These are phyloP conservation scores for Miamiensis avidus DNA, from an alignment of 169 alveolate species.

Conservation along the genomic window DNA sequence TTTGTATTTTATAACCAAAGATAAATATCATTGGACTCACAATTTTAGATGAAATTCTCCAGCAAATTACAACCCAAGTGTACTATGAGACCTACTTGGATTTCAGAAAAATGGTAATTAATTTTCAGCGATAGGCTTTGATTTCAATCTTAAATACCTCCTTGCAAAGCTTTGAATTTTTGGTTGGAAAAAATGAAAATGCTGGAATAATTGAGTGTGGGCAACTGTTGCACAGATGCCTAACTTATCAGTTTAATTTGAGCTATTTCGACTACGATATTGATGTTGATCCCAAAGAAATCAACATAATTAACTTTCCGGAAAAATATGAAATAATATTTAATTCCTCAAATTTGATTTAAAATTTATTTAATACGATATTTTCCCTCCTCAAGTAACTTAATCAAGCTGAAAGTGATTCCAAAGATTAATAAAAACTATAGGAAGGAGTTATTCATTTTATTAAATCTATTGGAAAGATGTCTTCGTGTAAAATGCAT, in stretches of 20 bases:
- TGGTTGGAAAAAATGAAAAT: not conserved
- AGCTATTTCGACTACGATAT: not conserved
- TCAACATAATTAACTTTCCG: not conserved
- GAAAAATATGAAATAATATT: not conserved
- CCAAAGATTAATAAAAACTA: too few species aligned
- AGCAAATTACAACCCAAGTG: not conserved
- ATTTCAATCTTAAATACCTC: not conserved
- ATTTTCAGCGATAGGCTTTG: not conserved
- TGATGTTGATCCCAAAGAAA: not conserved
- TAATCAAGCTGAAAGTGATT: not conserved
- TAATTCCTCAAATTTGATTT: too few species aligned
- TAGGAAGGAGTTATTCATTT: not conserved
- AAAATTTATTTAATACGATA: not conserved
- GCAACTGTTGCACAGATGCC: not conserved
- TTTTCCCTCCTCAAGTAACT: not conserved
- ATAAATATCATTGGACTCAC: not conserved
- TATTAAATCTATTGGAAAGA: not conserved
- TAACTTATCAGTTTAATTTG: too few species aligned
- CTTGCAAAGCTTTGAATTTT: not conserved
- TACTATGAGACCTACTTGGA: not conserved
- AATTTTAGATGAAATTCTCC: not conserved
- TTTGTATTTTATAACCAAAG: not conserved
- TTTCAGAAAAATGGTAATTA: not conserved
- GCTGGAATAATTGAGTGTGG: not conserved
- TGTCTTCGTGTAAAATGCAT: not conserved